Evolutionary conservation across 768 basidiomycete genomes (phyloP).

Genomic region (Coprinopsis sp.): DNA sequence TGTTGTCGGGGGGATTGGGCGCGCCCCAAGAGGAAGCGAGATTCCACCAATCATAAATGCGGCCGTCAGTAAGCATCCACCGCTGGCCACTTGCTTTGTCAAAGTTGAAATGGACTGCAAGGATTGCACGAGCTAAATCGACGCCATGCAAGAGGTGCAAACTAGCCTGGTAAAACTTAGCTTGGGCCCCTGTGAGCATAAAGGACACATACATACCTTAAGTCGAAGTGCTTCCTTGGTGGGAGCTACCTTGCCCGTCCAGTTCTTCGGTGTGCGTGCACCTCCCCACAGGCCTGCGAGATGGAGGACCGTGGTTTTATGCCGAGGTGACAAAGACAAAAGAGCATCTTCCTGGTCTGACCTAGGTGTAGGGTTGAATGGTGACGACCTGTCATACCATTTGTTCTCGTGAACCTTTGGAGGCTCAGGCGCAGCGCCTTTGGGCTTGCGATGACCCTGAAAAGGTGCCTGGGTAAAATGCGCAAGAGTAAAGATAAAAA

Average conservation of each 20-base stretch:
- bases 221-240: conserved; percentile 47
- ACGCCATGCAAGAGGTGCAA: conserved; percentile 59
- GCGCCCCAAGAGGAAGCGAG: conserved; percentile 52
- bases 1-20: not conserved
- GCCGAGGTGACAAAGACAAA: conserved; percentile 34
- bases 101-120: conserved; percentile 50
- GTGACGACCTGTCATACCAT: conserved; percentile 54
- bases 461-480: not conserved
- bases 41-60: conserved; percentile 69
- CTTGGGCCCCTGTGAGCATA: not conserved
- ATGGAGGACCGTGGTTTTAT: conserved; percentile 53
- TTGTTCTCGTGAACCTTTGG: conserved; percentile 14
- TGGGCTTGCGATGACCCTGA: conserved; percentile 5
- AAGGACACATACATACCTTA: conserved; percentile 33
- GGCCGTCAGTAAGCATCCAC: conserved; percentile 51
- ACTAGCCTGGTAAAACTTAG: conserved; percentile 36
- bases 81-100: conserved; percentile 43
- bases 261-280: conserved; percentile 42
- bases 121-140: conserved; percentile 55
- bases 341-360: conserved; percentile 53
- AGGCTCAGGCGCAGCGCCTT: conserved; percentile 13
- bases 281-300: conserved; percentile 65
- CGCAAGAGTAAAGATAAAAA: not conserved
- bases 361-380: conserved; percentile 38
- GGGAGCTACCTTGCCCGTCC: conserved; percentile 49